Percentiles rank a stretch among this genome's conserved stretches.
Conservation (phyloP, 495 filamentous ascomycete genomes). For the Hypoxylon subgilvum region DNA sequence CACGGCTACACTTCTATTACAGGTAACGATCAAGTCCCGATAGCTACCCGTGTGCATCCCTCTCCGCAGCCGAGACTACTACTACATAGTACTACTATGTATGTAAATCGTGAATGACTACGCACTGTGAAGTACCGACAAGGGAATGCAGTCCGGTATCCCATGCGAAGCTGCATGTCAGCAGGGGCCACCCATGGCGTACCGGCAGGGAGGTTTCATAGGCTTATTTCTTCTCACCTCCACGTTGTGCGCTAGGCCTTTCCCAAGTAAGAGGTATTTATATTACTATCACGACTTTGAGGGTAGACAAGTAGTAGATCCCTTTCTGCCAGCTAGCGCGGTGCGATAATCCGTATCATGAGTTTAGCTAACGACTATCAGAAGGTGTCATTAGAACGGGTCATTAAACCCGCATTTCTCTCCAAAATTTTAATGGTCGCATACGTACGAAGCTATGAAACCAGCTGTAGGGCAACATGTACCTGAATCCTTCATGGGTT, state of each 20-base stretch:
- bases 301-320: too few species aligned
- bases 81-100: too few species aligned
- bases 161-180: conserved; percentile 20
- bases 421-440: too few species aligned
- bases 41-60: background rate
- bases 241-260: conserved; percentile 25
- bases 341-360: background rate
- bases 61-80: conserved; percentile 6
- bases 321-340: too few species aligned
- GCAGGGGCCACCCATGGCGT: conserved; percentile 26
- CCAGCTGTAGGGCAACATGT: background rate
- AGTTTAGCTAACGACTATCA: background rate
- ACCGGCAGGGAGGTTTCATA: conserved; percentile 22
- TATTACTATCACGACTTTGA: background rate
- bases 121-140: conserved; percentile 1
- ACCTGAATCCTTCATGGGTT: conserved; percentile 14
- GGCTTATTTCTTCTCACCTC: conserved; percentile 20
- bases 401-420: too few species aligned
- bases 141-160: background rate
- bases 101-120: too few species aligned
- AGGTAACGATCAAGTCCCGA: conserved; percentile 7
- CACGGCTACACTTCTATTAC: conserved; percentile 6
- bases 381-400: too few species aligned
- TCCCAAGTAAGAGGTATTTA: conserved; percentile 12
- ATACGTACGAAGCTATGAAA: background rate